These are phyloP conservation scores for Eremothecium gossypii DNA, from an alignment of 1,139 yeast species.

Conservation along the genomic window DNA sequence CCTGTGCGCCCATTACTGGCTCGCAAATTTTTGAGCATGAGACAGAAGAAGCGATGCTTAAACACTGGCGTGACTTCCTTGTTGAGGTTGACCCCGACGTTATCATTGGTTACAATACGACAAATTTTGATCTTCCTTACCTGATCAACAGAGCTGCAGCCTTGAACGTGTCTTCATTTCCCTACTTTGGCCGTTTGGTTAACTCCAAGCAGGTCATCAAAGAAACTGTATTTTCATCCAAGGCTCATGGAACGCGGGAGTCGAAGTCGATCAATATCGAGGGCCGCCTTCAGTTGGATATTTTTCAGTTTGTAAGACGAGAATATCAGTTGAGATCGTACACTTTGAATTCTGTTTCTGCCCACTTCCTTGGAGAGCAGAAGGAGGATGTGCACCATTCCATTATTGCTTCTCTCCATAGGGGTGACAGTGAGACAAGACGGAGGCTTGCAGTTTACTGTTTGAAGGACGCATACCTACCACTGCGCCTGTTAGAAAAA, in stretches of 20 bases:
- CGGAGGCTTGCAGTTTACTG: constrained; percentile 95
- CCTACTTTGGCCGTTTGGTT: constrained; percentile 74
- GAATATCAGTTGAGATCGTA: constrained; percentile 92
- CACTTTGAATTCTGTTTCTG: constrained; percentile 90
- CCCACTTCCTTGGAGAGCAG: constrained; percentile 89
- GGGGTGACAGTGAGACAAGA: constrained; percentile 87
- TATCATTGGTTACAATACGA: constrained; percentile 88
- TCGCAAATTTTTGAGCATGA: constrained; percentile 74
- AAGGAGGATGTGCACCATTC: constrained; percentile 98
- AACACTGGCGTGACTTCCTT: constrained; percentile 79
- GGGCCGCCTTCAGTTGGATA: constrained; percentile 91
- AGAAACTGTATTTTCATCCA: constrained; percentile 80
- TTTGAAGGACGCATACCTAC: constrained; percentile 90
- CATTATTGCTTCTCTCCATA: constrained; percentile 87
- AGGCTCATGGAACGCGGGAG: constrained; percentile 95
- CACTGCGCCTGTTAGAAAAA: constrained; percentile 77
- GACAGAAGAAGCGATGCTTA: constrained; percentile 73
- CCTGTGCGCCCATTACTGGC: constrained; percentile 91
- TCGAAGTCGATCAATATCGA: constrained; percentile 86
- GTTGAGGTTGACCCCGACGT: constrained; percentile 88
- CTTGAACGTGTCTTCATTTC: constrained; percentile 56
- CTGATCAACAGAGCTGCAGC: constrained; percentile 79
- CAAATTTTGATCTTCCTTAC: constrained; percentile 94
- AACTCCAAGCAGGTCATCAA: constrained; percentile 65
- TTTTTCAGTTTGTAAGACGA: constrained; percentile 86